phyloP scores from a whole-genome alignment of 176 grass and related monocot genomes.

The Triticum aestivum region DNA sequence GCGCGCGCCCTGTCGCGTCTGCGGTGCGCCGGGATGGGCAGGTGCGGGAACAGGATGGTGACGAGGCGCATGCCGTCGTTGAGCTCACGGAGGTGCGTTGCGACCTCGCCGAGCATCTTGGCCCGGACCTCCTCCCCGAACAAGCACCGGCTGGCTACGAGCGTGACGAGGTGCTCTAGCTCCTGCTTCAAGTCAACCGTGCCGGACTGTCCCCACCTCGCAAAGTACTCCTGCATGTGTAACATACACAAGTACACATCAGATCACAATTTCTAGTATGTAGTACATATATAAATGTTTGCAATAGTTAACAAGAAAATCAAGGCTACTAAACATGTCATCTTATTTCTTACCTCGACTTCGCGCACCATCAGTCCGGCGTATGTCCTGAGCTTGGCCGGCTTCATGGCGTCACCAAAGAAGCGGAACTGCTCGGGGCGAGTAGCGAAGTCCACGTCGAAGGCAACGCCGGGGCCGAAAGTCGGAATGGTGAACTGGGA shows the following conservation, averaged over 20 bases:
- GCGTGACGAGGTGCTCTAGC: constrained; percentile 47
- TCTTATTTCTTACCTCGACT: constrained; percentile 39
- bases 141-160: constrained; percentile 48
- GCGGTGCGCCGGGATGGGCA: constrained; percentile 53
- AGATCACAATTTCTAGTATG: background rate
- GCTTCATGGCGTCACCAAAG: constrained; percentile 53
- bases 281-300: background rate
- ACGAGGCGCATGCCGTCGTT: constrained; percentile 47
- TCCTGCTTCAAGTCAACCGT: constrained; percentile 56
- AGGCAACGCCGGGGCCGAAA: constrained; percentile 54
- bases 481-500: constrained; percentile 63
- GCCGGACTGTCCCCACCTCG: constrained; percentile 56
- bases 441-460: constrained; percentile 43
- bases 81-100: constrained; percentile 43
- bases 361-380: constrained; percentile 45
- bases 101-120: constrained; percentile 49
- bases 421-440: constrained; percentile 60
- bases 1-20: constrained; percentile 47
- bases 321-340: background rate
- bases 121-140: constrained; percentile 50
- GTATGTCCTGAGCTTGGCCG: constrained; percentile 50
- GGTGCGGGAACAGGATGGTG: constrained; percentile 44
- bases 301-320: no score
- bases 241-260: background rate
- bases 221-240: constrained; percentile 41